phyloP scores from a whole-genome alignment of 1,284 basidiomycete genomes.

The Ustilago tritici region DNA sequence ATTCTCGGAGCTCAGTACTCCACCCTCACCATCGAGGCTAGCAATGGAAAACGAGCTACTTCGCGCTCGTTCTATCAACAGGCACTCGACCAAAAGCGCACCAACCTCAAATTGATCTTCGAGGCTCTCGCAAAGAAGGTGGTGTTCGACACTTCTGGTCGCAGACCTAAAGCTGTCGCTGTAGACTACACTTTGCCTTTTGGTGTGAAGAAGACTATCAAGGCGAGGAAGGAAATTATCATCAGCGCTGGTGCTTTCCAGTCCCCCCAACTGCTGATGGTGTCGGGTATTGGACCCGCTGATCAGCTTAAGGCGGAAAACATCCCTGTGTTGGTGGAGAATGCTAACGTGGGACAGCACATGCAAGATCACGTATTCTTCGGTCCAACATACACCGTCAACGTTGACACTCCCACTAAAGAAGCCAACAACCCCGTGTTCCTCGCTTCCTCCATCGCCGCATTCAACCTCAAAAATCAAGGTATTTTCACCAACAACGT shows the following conservation, averaged over 20 bases:
- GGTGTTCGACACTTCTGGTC: constrained; percentile 68
- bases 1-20: constrained; percentile 66
- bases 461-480: constrained; percentile 32
- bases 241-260: constrained; percentile 64
- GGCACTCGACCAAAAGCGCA: constrained; percentile 25
- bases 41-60: constrained; percentile 41
- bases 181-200: constrained; percentile 45
- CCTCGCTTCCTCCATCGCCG: constrained; percentile 36
- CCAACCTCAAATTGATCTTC: constrained; percentile 64
- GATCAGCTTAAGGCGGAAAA: constrained; percentile 39
- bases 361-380: constrained; percentile 64
- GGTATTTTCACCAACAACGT: constrained; percentile 60
- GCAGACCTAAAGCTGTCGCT: constrained; percentile 60
- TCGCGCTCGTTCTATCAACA: constrained; percentile 55
- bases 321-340: constrained; percentile 40
- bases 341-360: constrained; percentile 54
- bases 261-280: constrained; percentile 66
- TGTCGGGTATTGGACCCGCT: constrained; percentile 56
- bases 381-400: constrained; percentile 55
- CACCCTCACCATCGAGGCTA: constrained; percentile 41
- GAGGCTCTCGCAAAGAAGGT: constrained; percentile 62
- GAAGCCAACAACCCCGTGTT: constrained; percentile 52
- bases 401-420: constrained; percentile 43
- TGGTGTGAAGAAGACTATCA: constrained; percentile 35
- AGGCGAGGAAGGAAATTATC: constrained; percentile 62